These are phyloP conservation scores for Fusarium proliferatum DNA, from an alignment of 2,329 filamentous ascomycete species.

Conservation along the genomic window DNA sequence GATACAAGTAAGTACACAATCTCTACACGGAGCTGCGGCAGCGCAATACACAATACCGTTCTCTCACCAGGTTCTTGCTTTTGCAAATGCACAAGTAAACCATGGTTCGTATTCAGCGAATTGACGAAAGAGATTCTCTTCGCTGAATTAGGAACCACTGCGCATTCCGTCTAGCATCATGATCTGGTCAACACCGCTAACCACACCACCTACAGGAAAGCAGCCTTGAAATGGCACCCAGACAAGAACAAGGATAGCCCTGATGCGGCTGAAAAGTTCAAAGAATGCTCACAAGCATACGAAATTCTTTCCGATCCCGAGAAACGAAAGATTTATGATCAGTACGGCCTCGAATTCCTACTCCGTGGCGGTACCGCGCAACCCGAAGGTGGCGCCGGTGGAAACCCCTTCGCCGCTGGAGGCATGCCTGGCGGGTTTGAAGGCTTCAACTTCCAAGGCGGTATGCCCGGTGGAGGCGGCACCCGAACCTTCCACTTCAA, in stretches of 20 bases:
- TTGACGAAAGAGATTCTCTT: neutral
- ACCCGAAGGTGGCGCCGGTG: conserved; percentile 67
- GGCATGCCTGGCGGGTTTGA: conserved; percentile 66
- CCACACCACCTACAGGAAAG: conserved; percentile 69
- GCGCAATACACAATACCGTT: neutral
- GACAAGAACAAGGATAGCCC: conserved; percentile 98
- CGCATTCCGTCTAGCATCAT: neutral
- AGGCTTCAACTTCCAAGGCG: conserved; percentile 64
- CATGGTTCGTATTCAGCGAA: neutral
- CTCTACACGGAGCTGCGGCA: conserved; percentile 1
- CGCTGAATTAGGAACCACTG: neutral
- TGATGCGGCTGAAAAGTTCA: conserved; percentile 90
- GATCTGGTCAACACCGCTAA: conserved; percentile 48
- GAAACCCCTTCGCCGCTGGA: conserved; percentile 68
- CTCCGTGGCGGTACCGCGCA: conserved; percentile 80
- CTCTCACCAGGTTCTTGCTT: neutral
- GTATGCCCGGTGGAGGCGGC: conserved; percentile 56
- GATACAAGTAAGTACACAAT: conserved; percentile 74
- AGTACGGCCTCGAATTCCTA: conserved; percentile 93
- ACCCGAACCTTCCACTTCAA: conserved; percentile 73
- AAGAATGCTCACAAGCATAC: conserved; percentile 97
- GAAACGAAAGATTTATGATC: conserved; percentile 95
- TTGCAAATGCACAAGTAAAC: neutral
- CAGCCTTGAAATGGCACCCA: conserved; percentile 90
- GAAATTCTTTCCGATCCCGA: conserved; percentile 98